Conservation (phyloP, 192 early-diverging fungal genomes). For the Piromyces sp. region DNA sequence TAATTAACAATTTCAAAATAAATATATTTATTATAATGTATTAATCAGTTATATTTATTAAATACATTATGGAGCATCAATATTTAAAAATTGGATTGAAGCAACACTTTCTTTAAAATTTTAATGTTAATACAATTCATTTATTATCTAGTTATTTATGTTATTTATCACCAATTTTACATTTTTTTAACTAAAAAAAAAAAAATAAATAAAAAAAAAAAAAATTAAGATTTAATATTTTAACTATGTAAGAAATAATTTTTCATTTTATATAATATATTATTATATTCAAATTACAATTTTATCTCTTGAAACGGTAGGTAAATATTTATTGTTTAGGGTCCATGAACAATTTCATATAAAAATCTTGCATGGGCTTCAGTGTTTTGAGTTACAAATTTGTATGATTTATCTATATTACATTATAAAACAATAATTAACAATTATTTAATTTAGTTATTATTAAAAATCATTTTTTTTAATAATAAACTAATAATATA, state of each 20-base stretch:
- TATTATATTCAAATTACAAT: constrained; percentile 35
- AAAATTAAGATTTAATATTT: too few species aligned
- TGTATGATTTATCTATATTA: constrained; percentile 23
- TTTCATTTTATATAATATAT: neutral
- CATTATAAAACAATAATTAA: neutral
- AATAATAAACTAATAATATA: too few species aligned
- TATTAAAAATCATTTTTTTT: too few species aligned
- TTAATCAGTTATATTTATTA: too few species aligned
- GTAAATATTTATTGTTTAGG: constrained; percentile 60
- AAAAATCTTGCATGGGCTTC: constrained; percentile 83
- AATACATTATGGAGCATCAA: neutral
- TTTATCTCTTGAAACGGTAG: constrained; percentile 81
- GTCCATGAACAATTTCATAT: constrained; percentile 82
- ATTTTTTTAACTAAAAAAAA: constrained; percentile 58
- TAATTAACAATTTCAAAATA: too few species aligned
- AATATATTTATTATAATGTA: too few species aligned
- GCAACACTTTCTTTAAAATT: constrained; percentile 67
- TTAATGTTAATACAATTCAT: constrained; percentile 36
- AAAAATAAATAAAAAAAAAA: too few species aligned
- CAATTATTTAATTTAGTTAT: too few species aligned
- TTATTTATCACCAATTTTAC: constrained; percentile 18
- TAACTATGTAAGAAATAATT: too few species aligned
- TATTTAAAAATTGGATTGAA: constrained; percentile 54
- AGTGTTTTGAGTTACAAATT: constrained; percentile 22
- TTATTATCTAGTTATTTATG: constrained; percentile 8